Conservation (phyloP, 148 eudicot genomes). For the Cornus controversa region DNA sequence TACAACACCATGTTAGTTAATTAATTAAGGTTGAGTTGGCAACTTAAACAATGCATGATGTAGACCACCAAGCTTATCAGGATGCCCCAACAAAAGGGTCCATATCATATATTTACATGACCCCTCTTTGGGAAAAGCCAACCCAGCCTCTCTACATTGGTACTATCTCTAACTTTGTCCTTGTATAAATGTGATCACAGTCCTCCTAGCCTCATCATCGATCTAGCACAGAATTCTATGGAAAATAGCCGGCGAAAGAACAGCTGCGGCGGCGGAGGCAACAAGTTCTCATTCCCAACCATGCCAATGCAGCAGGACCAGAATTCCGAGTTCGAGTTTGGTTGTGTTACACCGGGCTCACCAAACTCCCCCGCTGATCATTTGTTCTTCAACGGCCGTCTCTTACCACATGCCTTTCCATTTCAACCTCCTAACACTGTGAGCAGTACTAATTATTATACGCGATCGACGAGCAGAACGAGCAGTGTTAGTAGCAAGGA, state of each 20-base stretch:
- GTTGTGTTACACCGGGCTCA: constrained; percentile 32
- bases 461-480: constrained; percentile 51
- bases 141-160: constrained; percentile 10
- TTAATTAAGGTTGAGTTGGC: constrained; percentile 43
- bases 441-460: background rate
- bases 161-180: constrained; percentile 7
- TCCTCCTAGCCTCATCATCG: background rate
- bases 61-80: constrained; percentile 38
- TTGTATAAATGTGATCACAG: constrained; percentile 11
- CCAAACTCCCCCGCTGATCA: constrained; percentile 77
- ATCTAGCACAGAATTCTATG: constrained; percentile 13
- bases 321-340: constrained; percentile 53
- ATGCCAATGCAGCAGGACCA: constrained; percentile 14
- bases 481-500: constrained; percentile 49
- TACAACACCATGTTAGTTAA: constrained; percentile 5
- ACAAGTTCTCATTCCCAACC: constrained; percentile 42
- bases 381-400: constrained; percentile 69
- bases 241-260: constrained; percentile 14
- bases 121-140: constrained; percentile 35
- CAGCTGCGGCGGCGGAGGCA: constrained; percentile 45
- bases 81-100: constrained; percentile 42
- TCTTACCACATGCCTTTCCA: constrained; percentile 71
- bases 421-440: constrained; percentile 9
- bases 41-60: constrained; percentile 28
- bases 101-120: constrained; percentile 31